Conservation (phyloP, 768 basidiomycete genomes). For the Pleurotus tuoliensis region DNA sequence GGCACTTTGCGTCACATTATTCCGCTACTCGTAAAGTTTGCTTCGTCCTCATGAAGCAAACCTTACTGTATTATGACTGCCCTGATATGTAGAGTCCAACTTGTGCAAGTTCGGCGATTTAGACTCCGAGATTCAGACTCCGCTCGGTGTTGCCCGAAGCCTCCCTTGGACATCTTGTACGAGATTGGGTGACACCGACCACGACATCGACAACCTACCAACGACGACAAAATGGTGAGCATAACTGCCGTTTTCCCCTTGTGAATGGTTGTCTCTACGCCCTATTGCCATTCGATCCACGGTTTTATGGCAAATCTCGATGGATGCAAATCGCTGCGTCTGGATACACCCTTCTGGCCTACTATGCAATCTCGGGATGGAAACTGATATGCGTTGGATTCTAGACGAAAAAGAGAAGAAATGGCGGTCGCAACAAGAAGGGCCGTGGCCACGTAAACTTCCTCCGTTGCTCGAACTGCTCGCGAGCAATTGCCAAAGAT, state of each 20-base stretch:
- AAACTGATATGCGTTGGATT: conserved; percentile 9
- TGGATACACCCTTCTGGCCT: not conserved
- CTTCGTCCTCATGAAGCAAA: too few relatives aligned
- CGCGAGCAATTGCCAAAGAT: conserved; percentile 96
- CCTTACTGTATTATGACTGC: too few relatives aligned
- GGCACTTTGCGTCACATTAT: too few relatives aligned
- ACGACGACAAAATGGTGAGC: conserved; percentile 8
- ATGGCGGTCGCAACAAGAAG: conserved; percentile 98
- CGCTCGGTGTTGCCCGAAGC: too few relatives aligned
- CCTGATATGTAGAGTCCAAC: too few relatives aligned
- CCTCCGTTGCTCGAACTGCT: conserved; percentile 99
- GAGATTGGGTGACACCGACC: not conserved
- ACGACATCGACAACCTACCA: conserved; percentile 1
- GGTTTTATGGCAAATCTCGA: not conserved
- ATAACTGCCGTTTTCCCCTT: not conserved
- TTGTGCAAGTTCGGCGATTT: too few relatives aligned
- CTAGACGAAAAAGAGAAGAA: conserved; percentile 99
- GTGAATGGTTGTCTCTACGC: too few relatives aligned
- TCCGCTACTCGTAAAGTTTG: too few relatives aligned
- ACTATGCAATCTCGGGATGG: not conserved
- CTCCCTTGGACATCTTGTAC: too few relatives aligned
- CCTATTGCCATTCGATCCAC: not conserved
- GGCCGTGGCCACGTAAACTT: conserved; percentile 94
- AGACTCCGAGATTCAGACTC: too few relatives aligned
- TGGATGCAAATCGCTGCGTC: too few relatives aligned